phyloP scores from a whole-genome alignment of 768 basidiomycete genomes.

The Galerina marginata region DNA sequence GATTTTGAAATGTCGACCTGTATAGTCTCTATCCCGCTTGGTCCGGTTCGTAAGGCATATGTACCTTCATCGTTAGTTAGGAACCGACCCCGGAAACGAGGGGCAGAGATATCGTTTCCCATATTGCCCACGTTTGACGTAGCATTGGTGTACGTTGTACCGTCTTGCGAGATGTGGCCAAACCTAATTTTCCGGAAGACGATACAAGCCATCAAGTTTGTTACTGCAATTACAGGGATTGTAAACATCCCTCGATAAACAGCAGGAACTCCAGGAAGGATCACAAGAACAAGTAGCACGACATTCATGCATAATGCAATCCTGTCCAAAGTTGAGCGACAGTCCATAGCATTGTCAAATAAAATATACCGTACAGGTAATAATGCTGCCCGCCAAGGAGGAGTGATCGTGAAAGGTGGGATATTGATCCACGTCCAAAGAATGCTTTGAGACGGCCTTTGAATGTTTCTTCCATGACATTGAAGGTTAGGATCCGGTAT shows the following conservation, averaged over 20 bases:
- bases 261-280: slow-evolving; percentile 23
- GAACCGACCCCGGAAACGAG: too few species aligned
- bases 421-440: slow-evolving; percentile 30
- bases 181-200: slow-evolving; percentile 39
- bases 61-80: too few species aligned
- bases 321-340: slow-evolving; percentile 19
- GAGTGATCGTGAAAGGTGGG: slow-evolving; percentile 35
- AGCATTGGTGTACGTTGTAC: neutral
- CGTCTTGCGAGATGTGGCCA: neutral
- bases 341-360: neutral
- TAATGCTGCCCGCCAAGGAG: slow-evolving; percentile 44
- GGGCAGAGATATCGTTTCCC: too few species aligned
- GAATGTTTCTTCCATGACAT: slow-evolving; percentile 16
- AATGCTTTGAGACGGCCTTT: slow-evolving; percentile 22
- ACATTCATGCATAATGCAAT: slow-evolving; percentile 38
- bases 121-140: too few species aligned
- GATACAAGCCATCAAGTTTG: slow-evolving; percentile 17
- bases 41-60: too few species aligned
- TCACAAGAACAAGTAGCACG: slow-evolving; percentile 24
- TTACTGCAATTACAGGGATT: slow-evolving; percentile 34
- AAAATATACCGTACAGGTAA: slow-evolving; percentile 34
- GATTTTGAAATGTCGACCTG: too few species aligned
- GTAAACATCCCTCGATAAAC: slow-evolving; percentile 28
- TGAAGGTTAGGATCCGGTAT: slow-evolving; percentile 28
- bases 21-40: too few species aligned